Conservation (phyloP, 2,329 filamentous ascomycete species). For the Aspergillus sp. region DNA sequence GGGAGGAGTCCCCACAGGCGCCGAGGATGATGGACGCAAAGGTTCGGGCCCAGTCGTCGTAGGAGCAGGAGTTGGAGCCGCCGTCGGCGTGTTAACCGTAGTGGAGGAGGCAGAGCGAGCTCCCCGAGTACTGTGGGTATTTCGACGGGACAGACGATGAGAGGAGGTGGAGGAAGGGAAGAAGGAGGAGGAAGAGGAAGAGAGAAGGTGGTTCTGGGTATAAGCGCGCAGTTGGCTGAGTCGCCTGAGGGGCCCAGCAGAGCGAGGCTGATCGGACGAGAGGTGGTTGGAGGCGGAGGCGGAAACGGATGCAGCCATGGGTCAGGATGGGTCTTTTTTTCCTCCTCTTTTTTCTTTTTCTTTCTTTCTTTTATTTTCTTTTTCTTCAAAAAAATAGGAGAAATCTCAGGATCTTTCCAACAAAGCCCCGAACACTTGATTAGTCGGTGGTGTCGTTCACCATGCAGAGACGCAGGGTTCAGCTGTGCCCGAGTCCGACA, state of each 20-base stretch:
- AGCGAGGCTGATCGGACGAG: constrained; percentile 30
- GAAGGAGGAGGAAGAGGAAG: constrained; percentile 21
- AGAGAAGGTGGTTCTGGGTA: constrained; percentile 28
- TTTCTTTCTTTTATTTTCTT: neutral
- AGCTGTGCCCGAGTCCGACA: no score
- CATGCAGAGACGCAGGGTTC: no score
- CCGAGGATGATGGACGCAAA: constrained; percentile 12
- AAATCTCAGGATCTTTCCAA: no score
- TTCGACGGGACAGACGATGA: constrained; percentile 31
- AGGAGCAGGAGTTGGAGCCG: no score
- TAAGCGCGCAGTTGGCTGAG: constrained; percentile 42
- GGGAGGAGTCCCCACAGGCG: constrained; percentile 15
- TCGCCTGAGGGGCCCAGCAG: constrained; percentile 34
- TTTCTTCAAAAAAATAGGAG: neutral
- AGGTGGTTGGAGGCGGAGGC: constrained; percentile 32
- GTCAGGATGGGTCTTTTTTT: neutral
- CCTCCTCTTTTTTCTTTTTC: neutral
- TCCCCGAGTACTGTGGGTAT: constrained; percentile 37
- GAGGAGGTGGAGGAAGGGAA: constrained; percentile 18
- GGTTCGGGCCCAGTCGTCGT: constrained; percentile 19
- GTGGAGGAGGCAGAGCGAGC: constrained; percentile 19
- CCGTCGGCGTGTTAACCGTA: no score
- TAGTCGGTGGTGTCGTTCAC: no score
- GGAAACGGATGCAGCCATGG: constrained; percentile 36
- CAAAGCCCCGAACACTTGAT: no score